Base-by-base conservation (phyloP, 1,284 basidiomycete species). In the Pascua guehoae region DNA sequence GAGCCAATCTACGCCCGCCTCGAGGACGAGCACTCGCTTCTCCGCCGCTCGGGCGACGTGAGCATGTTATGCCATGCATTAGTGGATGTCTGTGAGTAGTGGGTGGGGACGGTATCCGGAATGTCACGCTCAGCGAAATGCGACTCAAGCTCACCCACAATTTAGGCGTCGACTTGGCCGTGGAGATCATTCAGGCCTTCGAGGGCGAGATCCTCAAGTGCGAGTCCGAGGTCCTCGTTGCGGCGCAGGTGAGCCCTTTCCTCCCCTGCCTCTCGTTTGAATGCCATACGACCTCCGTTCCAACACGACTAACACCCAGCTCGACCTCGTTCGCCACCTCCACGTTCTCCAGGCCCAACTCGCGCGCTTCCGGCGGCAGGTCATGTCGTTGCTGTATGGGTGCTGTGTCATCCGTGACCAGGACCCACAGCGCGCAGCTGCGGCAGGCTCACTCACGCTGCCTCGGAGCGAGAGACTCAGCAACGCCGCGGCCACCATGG, bases 51-150 rank as follows among this genome's bases (percentile, higher is more conserved):
- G 4, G 72, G 68, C 12, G 76, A 78, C 63, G 69, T 71, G 32
- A 75, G 73, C 53, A 76, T 78, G 76, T 65, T 78, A 10, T 66
- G 69, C n/a, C 66, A 78, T 51, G 76, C 73, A 8, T 59, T 78
- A 2, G 56, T 78, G 41, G 76, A 78, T 56, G 67, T 73, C 18
- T 65, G 72, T 72, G 49, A 67, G 73, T 66, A 8, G 2, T 32
- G 4, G 24, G 24, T 32, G n/a, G n/a, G n/a, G n/a, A 32, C 24
- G 24, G 24, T 32, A 32, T 32, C 24, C 24, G 4, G 24, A 32
- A 32, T 32, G 7, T 32, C 24, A 7, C 24, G 4, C 24, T 4
- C 3, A 32, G 24, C 24, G 4, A 32, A 32, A 32, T 2, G 12
- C 17, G 16, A 42, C 42, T 54, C 12, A 61, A 41, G 12, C 47